These are phyloP conservation scores for Aureobasidium namibiae DNA, from an alignment of 2,329 filamentous ascomycete genomes.

Conservation along the genomic window DNA sequence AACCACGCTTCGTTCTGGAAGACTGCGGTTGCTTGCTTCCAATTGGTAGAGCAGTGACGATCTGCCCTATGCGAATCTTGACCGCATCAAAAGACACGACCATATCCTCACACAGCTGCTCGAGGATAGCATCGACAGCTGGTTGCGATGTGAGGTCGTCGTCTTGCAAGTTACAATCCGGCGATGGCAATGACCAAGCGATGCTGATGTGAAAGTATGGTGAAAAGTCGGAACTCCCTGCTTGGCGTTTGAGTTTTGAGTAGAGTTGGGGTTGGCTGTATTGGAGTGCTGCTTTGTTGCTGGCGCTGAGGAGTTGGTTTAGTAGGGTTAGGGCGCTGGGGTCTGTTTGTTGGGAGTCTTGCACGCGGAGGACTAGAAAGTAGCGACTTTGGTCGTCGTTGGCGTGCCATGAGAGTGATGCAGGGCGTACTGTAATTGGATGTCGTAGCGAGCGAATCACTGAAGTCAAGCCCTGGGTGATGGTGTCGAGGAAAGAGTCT, in stretches of 20 bases:
- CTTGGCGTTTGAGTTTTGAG: slow-evolving; percentile 18
- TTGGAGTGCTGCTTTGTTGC: slow-evolving; percentile 53
- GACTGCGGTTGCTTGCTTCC: background rate
- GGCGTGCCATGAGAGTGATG: slow-evolving; percentile 53
- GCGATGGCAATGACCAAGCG: slow-evolving; percentile 62
- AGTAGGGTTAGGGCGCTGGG: slow-evolving; percentile 25
- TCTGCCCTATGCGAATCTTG: slow-evolving; percentile 41
- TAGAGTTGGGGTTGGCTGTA: slow-evolving; percentile 69
- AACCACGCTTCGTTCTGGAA: background rate
- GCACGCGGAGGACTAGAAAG: slow-evolving; percentile 52
- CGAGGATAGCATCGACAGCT: slow-evolving; percentile 14
- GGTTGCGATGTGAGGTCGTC: slow-evolving; percentile 13
- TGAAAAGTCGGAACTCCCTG: slow-evolving; percentile 29
- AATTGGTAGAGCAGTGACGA: slow-evolving; percentile 23
- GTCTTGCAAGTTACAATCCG: background rate
- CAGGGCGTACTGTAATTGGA: slow-evolving; percentile 38
- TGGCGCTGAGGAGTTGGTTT: slow-evolving; percentile 51
- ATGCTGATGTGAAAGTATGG: slow-evolving; percentile 73
- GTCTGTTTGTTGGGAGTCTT: background rate
- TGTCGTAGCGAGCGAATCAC: slow-evolving; percentile 13
- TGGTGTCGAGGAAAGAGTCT: slow-evolving; percentile 53
- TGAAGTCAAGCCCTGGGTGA: slow-evolving; percentile 31
- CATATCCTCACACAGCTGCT: slow-evolving; percentile 15
- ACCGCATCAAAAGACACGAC: slow-evolving; percentile 31
- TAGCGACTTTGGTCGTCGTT: slow-evolving; percentile 63